Conservation (phyloP, 108 stramenopile genomes). For the Phaeodactylum tricornutum region DNA sequence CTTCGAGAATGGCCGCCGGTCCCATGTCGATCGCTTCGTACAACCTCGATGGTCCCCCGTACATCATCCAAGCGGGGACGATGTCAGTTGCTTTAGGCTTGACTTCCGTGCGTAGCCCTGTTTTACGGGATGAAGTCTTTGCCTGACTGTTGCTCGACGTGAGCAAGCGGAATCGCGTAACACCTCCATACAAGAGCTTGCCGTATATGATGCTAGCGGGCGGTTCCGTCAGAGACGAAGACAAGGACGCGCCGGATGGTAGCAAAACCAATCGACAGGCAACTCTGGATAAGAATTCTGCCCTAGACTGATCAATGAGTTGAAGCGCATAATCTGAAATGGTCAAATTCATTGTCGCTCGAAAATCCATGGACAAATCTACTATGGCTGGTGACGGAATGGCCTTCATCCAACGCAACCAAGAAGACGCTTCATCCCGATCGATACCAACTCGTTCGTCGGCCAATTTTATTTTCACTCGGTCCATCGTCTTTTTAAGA, state of each 20-base stretch:
- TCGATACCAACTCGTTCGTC: constrained; percentile 28
- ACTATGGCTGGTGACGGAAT: constrained; percentile 49
- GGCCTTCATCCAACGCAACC: constrained; percentile 75
- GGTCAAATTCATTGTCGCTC: constrained; percentile 17
- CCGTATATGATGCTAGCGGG: constrained; percentile 59
- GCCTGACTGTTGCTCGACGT: constrained; percentile 12
- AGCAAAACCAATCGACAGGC: constrained; percentile 49
- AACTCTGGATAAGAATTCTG: constrained; percentile 42
- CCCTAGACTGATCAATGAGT: constrained; percentile 27
- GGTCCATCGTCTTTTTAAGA: constrained; percentile 37
- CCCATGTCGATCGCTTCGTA: constrained; percentile 76
- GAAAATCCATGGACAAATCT: constrained; percentile 41
- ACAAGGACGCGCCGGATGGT: constrained; percentile 49
- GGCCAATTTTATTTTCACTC: constrained; percentile 23
- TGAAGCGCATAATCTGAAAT: constrained; percentile 31
- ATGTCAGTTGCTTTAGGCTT: constrained; percentile 16
- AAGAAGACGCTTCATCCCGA: constrained; percentile 36
- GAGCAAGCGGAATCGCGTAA: constrained; percentile 48
- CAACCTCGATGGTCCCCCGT: constrained; percentile 58
- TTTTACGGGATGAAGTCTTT: constrained; percentile 16
- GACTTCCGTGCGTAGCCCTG: constrained; percentile 33
- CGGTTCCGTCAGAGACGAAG: constrained; percentile 36
- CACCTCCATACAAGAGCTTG: constrained; percentile 68
- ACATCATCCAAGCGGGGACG: constrained; percentile 59
- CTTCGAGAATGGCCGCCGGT: constrained; percentile 51